Percentiles rank a stretch among this genome's conserved stretches.
phyloP scores from a whole-genome alignment of 176 grass and related monocot species.

The Oryza punctata region DNA sequence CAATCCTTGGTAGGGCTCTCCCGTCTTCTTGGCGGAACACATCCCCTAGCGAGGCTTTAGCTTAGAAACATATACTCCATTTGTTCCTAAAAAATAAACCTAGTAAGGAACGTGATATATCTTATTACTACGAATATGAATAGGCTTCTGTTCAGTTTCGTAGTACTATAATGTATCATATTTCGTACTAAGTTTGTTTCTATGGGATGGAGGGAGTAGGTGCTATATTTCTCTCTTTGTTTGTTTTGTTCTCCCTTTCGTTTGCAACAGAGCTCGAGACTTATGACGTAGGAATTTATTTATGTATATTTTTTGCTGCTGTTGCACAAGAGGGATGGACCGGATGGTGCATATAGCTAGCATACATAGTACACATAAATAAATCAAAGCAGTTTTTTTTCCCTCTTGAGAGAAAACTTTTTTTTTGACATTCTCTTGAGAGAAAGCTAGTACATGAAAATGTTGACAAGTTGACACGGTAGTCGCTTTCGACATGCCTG shows the following conservation, averaged over 20 bases:
- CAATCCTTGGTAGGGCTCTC: no score
- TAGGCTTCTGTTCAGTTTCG: no score
- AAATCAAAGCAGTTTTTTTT: not conserved
- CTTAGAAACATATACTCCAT: no score
- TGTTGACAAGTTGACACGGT: slow-evolving; percentile 1
- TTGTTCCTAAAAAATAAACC: no score
- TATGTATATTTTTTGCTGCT: not conserved
- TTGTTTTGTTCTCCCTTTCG: not conserved
- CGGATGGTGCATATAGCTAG: not conserved
- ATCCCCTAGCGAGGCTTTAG: not conserved
- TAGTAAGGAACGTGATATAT: no score
- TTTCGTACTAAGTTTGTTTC: no score
- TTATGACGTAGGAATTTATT: not conserved
- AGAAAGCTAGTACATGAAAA: not conserved
- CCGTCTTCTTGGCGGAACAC: not conserved
- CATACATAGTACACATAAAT: not conserved
- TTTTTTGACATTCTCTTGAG: no score
- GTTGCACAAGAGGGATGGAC: not conserved
- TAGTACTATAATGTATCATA: no score
- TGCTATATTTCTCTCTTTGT: not conserved
- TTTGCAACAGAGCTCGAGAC: not conserved
- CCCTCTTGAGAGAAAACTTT: not conserved
- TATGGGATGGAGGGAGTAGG: no score
- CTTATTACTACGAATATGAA: no score
- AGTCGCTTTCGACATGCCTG: not conserved